Conservation (phyloP, 805 yeast species). For the Pichia cephalocereana region DNA sequence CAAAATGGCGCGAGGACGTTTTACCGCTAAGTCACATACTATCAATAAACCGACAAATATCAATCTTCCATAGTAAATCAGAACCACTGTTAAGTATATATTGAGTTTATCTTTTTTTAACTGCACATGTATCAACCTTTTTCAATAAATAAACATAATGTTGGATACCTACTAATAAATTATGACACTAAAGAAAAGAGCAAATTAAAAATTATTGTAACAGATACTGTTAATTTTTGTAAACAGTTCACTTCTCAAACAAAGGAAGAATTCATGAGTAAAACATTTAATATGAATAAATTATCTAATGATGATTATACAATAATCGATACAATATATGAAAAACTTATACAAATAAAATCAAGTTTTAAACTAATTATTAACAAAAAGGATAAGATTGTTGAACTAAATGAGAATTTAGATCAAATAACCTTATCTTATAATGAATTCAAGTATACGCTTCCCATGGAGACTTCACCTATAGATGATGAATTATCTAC, state of each 20-base stretch:
- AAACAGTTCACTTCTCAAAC: neutral
- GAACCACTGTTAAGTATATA: no score
- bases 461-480: neutral
- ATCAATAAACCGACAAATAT: no score
- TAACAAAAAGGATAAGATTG: neutral
- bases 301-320: neutral
- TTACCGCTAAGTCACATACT: no score
- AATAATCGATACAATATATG: neutral
- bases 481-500: neutral
- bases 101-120: neutral
- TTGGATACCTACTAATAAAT: neutral
- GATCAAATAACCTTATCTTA: neutral
- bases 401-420: neutral
- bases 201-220: neutral
- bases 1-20: no score
- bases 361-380: neutral
- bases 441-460: neutral
- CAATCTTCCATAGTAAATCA: neutral
- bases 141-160: neutral
- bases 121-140: neutral
- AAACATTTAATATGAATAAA: neutral
- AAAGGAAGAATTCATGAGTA: neutral
- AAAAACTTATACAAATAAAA: neutral
- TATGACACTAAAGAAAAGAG: neutral
- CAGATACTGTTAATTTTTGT: neutral